Percentiles rank a stretch among this genome's conserved stretches.
Evolutionary conservation across 2,329 filamentous ascomycete species (phyloP).

Genomic region (Calonectria leucothoes): DNA sequence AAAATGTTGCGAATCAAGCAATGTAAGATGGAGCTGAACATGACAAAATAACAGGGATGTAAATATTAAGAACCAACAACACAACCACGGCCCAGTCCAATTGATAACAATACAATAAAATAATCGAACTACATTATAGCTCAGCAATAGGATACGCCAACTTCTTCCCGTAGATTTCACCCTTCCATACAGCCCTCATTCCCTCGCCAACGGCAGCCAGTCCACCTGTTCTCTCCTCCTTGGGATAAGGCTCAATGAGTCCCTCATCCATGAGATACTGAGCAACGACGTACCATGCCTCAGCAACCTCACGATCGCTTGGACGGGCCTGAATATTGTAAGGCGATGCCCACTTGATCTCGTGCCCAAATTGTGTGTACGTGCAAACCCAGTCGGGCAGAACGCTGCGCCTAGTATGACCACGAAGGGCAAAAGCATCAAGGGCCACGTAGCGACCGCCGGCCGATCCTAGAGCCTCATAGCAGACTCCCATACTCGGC

Average conservation of each 20-base stretch:
- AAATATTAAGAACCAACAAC: too few species aligned
- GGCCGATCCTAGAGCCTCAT: constrained; percentile 23
- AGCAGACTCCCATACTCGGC: constrained; percentile 30
- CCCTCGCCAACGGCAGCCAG: constrained; percentile 16
- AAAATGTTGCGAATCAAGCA: too few species aligned
- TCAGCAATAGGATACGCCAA: constrained; percentile 12
- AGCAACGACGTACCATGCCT: constrained; percentile 19
- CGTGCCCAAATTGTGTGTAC: constrained; percentile 29
- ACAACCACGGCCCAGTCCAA: too few species aligned
- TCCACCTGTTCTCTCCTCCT: constrained; percentile 15
- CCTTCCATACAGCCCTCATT: constrained; percentile 23
- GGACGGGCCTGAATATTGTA: constrained; percentile 20
- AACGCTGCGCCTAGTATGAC: constrained; percentile 37
- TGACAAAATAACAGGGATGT: too few species aligned
- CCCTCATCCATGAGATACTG: constrained; percentile 14
- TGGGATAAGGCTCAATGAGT: constrained; percentile 16
- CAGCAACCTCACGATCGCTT: constrained; percentile 13
- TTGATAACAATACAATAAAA: too few species aligned
- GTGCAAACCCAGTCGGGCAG: constrained; percentile 34
- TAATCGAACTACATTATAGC: not conserved
- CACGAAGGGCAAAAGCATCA: constrained; percentile 35
- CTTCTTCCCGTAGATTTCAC: constrained; percentile 18
- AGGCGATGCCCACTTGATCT: constrained; percentile 24
- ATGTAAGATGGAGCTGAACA: too few species aligned
- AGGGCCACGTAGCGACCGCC: constrained; percentile 34